A percentile compares a stretch with the other conserved stretches of the same genome.
Evolutionary conservation across 2,329 filamentous ascomycete species (phyloP).

Genomic region (Aureobasidium sp.): DNA sequence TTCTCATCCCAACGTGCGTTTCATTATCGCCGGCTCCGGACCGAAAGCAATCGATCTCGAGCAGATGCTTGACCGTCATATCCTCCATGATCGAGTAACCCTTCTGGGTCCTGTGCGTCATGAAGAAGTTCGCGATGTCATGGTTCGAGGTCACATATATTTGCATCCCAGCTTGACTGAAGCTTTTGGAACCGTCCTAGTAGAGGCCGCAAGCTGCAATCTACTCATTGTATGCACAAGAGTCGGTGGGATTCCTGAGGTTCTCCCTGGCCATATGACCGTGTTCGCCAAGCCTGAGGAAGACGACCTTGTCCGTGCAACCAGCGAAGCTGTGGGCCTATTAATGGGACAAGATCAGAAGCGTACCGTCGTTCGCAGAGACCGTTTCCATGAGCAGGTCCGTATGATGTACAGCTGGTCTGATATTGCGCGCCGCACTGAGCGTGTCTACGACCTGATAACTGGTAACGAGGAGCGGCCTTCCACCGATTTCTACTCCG

Average conservation of each 20-base stretch:
- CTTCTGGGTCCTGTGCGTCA: conserved; percentile 88
- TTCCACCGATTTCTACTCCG: conserved; percentile 62
- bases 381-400: conserved; percentile 93
- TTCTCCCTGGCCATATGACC: conserved; percentile 93
- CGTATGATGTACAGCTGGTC: conserved; percentile 99
- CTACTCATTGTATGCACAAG: conserved; percentile 95
- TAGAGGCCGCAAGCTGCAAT: conserved; percentile 92
- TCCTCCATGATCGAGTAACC: conserved; percentile 81
- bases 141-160: conserved; percentile 95
- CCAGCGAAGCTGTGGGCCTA: conserved; percentile 78
- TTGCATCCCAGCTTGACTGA: conserved; percentile 92
- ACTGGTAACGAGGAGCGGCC: conserved; percentile 60
- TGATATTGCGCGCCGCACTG: conserved; percentile 86
- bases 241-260: conserved; percentile 94
- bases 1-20: conserved; percentile 84
- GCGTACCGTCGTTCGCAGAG: conserved; percentile 59
- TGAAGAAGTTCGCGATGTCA: conserved; percentile 94
- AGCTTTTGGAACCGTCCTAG: conserved; percentile 95
- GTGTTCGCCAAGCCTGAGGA: conserved; percentile 95
- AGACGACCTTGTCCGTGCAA: conserved; percentile 85
- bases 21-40: conserved; percentile 92
- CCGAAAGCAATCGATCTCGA: conserved; percentile 97
- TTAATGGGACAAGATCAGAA: conserved; percentile 36
- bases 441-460: conserved; percentile 91
- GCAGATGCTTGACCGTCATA: conserved; percentile 78